Conservation (phyloP, 192 early-diverging fungal species). For the Jimgerdemannia flammicorona region DNA sequence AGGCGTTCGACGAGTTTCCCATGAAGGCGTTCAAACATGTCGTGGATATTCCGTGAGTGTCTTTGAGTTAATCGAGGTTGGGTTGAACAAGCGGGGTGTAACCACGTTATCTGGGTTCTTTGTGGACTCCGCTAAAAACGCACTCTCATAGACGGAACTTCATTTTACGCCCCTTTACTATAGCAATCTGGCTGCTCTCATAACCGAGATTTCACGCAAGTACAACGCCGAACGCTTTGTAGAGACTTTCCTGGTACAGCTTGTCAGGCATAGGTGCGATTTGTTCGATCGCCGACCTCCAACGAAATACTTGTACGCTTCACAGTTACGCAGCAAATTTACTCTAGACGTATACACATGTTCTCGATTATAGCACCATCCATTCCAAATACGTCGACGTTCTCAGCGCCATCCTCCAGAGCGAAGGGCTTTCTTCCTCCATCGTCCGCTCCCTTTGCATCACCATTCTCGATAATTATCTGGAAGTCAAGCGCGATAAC, state of each 20-base stretch:
- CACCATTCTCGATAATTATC: slow-evolving; percentile 31
- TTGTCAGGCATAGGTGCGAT: slow-evolving; percentile 17
- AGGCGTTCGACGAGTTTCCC: slow-evolving; percentile 28
- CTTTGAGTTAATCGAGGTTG: not conserved
- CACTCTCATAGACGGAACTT: no score
- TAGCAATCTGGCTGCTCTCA: not conserved
- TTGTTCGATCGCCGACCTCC: not conserved
- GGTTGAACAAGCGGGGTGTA: slow-evolving; percentile 5
- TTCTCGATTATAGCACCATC: not conserved
- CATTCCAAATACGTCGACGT: slow-evolving; percentile 20
- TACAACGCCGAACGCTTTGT: slow-evolving; percentile 45
- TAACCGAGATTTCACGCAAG: slow-evolving; percentile 23
- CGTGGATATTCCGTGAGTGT: not conserved
- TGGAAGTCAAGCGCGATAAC: slow-evolving; percentile 6
- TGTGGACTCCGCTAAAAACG: no score
- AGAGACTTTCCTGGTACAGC: slow-evolving; percentile 27
- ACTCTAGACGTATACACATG: not conserved
- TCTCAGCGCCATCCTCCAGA: slow-evolving; percentile 30
- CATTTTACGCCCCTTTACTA: not conserved
- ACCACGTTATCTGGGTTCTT: no score
- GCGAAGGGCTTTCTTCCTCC: slow-evolving; percentile 26
- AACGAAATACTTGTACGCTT: not conserved
- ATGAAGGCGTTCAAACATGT: slow-evolving; percentile 23
- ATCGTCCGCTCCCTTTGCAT: slow-evolving; percentile 31
- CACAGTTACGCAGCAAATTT: not conserved